Evolutionary conservation across 2,329 filamentous ascomycete species (phyloP).

Genomic region (Exophiala spinifera): DNA sequence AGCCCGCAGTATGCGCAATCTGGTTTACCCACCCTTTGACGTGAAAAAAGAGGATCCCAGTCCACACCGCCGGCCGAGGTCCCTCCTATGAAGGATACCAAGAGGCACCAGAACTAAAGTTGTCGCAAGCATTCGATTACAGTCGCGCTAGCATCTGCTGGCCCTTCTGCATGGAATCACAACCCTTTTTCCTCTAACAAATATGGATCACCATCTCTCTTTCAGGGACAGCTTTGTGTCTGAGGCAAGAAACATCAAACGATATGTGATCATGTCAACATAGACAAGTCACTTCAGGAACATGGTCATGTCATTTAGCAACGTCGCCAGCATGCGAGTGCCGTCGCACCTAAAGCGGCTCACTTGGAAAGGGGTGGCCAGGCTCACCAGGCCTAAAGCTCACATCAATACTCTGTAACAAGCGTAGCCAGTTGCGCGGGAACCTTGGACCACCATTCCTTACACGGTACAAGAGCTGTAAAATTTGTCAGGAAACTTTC

Average conservation of each 20-base stretch:
- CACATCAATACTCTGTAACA: background rate
- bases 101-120: background rate
- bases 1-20: constrained; percentile 24
- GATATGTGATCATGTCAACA: no score
- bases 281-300: no score
- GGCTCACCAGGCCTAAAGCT: background rate
- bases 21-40: constrained; percentile 22
- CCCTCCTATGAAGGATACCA: background rate
- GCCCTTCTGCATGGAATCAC: no score
- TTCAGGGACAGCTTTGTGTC: no score
- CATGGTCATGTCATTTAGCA: no score
- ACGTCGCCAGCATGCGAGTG: no score
- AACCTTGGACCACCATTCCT: constrained; percentile 6
- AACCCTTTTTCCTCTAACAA: no score
- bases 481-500: constrained; percentile 23
- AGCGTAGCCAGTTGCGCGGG: constrained; percentile 1
- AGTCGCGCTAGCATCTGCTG: background rate
- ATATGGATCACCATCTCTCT: no score
- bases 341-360: no score
- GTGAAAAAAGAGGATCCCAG: constrained; percentile 18
- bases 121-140: background rate
- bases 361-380: no score
- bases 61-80: constrained; percentile 9
- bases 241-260: no score
- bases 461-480: constrained; percentile 13